A percentile compares a stretch with the other conserved stretches of the same genome.
Conservation (phyloP, 768 basidiomycete species). For the Termitomyces sp. region DNA sequence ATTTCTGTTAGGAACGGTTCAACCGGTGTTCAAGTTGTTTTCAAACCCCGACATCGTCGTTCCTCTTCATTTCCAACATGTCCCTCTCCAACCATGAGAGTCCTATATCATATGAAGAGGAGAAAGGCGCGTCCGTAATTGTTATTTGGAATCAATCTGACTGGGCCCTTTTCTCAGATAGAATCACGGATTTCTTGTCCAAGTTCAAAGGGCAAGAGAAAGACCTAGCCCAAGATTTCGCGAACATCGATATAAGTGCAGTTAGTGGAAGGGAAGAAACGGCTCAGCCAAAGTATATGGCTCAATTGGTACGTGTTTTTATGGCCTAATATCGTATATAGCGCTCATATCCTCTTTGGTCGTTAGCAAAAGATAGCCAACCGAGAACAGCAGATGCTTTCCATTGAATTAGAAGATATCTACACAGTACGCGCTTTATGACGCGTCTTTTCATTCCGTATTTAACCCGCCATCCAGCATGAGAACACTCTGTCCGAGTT, state of each 20-base stretch:
- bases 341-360: constrained; percentile 4
- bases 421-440: constrained; percentile 43
- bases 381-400: constrained; percentile 84
- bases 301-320: constrained; percentile 61
- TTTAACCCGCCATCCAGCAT: constrained; percentile 40
- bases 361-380: constrained; percentile 87
- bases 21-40: constrained; percentile 7
- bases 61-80: constrained; percentile 39
- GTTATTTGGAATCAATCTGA: neutral
- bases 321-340: constrained; percentile 19
- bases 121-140: constrained; percentile 46
- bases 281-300: constrained; percentile 69
- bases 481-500: constrained; percentile 69
- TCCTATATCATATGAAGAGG: constrained; percentile 61
- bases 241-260: constrained; percentile 56
- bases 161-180: constrained; percentile 36
- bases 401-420: constrained; percentile 87
- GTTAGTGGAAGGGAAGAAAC: constrained; percentile 36
- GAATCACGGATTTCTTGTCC: constrained; percentile 66
- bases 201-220: constrained; percentile 60
- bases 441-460: neutral
- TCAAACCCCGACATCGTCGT: constrained; percentile 32
- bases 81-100: constrained; percentile 58
- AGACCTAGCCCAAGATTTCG: constrained; percentile 62
- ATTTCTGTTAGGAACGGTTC: constrained; percentile 1